Evolutionary conservation across 106 monocot genomes (phyloP).

Genomic region (Acanthochlamys bracteata): DNA sequence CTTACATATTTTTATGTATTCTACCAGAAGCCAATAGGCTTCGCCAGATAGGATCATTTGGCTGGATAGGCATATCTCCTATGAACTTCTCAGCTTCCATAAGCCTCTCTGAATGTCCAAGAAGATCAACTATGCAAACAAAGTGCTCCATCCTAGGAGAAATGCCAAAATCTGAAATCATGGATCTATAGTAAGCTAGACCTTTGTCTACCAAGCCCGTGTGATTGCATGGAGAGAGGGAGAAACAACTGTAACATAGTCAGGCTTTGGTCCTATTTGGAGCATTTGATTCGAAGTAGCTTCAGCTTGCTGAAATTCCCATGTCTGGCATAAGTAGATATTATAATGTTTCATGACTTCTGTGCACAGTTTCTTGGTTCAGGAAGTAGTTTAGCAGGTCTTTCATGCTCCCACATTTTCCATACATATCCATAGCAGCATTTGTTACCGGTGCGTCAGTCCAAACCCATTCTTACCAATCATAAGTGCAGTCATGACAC

Average conservation of each 20-base stretch:
- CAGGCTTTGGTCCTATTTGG: constrained; percentile 44
- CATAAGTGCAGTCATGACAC: constrained; percentile 92
- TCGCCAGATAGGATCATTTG: constrained; percentile 71
- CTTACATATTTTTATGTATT: constrained; percentile 53
- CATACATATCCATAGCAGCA: constrained; percentile 92
- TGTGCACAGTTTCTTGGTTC: constrained; percentile 17
- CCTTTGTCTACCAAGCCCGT: constrained; percentile 70
- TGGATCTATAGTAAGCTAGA: constrained; percentile 41
- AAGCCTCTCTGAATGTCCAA: constrained; percentile 66
- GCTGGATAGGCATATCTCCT: constrained; percentile 48
- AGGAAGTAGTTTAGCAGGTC: constrained; percentile 54
- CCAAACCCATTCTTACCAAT: constrained; percentile 42
- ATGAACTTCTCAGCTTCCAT: constrained; percentile 69
- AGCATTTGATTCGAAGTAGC: constrained; percentile 62
- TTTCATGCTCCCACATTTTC: constrained; percentile 73
- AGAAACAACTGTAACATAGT: constrained; percentile 79
- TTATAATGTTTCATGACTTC: constrained; percentile 72
- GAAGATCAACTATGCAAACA: constrained; percentile 83
- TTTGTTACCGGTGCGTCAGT: constrained; percentile 49
- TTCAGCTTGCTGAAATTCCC: constrained; percentile 51
- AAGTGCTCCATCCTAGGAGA: constrained; percentile 63
- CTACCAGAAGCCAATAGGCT: constrained; percentile 72
- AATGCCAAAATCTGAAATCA: constrained; percentile 50
- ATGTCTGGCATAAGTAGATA: constrained; percentile 67
- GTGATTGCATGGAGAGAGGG: constrained; percentile 70